phyloP scores from a whole-genome alignment of 768 basidiomycete genomes.

The Chalciporus chontae region DNA sequence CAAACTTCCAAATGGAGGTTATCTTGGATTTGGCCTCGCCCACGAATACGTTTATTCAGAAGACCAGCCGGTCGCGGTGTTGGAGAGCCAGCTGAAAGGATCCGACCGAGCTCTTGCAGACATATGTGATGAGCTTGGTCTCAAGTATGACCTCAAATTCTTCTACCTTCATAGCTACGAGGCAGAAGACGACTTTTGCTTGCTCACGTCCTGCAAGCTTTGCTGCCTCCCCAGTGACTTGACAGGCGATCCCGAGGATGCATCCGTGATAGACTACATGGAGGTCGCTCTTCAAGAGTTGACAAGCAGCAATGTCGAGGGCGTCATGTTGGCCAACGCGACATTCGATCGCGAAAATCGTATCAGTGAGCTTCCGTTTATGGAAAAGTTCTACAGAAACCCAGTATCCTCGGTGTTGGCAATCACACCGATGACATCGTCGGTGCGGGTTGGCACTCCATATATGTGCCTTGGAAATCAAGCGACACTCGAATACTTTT shows the following conservation, averaged over 20 bases:
- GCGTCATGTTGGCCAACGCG: neutral
- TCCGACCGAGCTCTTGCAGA: constrained; percentile 5
- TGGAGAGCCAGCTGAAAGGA: constrained; percentile 14
- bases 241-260: neutral
- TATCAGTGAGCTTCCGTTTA: too few species aligned
- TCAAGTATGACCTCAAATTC: constrained; percentile 1
- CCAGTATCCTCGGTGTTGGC: too few species aligned
- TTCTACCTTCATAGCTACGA: constrained; percentile 4
- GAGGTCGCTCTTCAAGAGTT: neutral
- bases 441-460: too few species aligned
- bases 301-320: constrained; percentile 5
- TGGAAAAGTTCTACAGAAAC: too few species aligned
- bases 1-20: constrained; percentile 4
- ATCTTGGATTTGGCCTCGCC: constrained; percentile 8
- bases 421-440: too few species aligned
- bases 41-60: constrained; percentile 9
- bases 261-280: neutral
- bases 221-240: too few species aligned
- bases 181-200: accelerated
- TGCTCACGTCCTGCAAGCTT: too few species aligned
- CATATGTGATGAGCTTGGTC: constrained; percentile 5
- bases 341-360: neutral
- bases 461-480: too few species aligned
- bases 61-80: neutral
- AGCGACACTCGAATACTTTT: too few species aligned